These are phyloP conservation scores for Neobulgaria alba DNA, from an alignment of 2,329 filamentous ascomycete genomes.

Conservation along the genomic window DNA sequence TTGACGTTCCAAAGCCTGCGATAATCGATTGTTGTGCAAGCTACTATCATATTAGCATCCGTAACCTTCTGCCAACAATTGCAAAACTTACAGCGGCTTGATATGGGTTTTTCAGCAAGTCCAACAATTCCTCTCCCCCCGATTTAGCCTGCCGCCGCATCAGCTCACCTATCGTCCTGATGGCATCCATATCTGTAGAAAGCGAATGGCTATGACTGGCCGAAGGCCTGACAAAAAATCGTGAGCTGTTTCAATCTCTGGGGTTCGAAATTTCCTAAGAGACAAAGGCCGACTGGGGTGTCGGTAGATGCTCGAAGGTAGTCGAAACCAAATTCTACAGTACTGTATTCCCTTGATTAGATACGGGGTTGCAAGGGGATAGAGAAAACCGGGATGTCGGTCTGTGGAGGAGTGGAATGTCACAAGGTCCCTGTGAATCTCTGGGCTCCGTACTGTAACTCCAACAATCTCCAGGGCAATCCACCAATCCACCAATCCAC, in stretches of 20 bases:
- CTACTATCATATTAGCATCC: slow-evolving; percentile 16
- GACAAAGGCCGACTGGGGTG: not conserved
- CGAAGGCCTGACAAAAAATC: slow-evolving; percentile 20
- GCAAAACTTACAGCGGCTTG: slow-evolving; percentile 15
- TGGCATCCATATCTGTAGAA: slow-evolving; percentile 19
- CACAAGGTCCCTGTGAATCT: not conserved
- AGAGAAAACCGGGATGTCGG: not conserved
- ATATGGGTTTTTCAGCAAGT: slow-evolving; percentile 26
- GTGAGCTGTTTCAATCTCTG: no score
- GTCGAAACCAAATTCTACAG: not conserved
- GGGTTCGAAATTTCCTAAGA: slow-evolving; percentile 6
- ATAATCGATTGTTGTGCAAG: slow-evolving; percentile 51
- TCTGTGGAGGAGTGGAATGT: not conserved
- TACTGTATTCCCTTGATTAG: not conserved
- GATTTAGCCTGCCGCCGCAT: slow-evolving; percentile 14
- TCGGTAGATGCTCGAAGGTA: not conserved
- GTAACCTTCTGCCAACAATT: not conserved
- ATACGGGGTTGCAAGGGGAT: not conserved
- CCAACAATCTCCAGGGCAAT: no score
- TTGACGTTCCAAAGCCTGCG: slow-evolving; percentile 70
- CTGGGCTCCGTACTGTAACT: no score
- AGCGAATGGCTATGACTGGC: slow-evolving; percentile 26
- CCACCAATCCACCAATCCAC: no score
- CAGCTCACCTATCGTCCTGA: slow-evolving; percentile 10
- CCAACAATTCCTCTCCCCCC: slow-evolving; percentile 22